Percentiles rank a stretch among this genome's conserved stretches.
Evolutionary conservation across 1,284 basidiomycete species (phyloP).

Genomic region (Trametes polyzona): DNA sequence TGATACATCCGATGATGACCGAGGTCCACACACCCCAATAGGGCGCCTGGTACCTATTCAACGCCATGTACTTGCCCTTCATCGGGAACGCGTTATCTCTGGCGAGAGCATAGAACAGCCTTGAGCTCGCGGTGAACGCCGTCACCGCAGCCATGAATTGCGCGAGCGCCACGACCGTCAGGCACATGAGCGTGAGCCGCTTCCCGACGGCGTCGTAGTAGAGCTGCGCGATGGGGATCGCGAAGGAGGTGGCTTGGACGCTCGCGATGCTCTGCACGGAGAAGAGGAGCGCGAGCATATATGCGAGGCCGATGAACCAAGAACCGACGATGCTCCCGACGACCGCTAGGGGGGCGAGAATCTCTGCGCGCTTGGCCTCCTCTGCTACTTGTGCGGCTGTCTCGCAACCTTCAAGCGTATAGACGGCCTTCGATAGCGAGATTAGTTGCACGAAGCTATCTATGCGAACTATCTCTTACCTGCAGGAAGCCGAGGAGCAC

Average conservation of each 20-base stretch:
- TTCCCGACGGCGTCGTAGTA: slow-evolving; percentile 59
- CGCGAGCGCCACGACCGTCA: slow-evolving; percentile 52
- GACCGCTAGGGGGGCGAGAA: slow-evolving; percentile 60
- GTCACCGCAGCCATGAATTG: slow-evolving; percentile 63
- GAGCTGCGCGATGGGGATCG: slow-evolving; percentile 62
- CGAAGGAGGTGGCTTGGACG: slow-evolving; percentile 53
- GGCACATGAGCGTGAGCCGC: slow-evolving; percentile 53
- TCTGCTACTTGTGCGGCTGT: slow-evolving; percentile 67
- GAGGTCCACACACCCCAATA: slow-evolving; percentile 60
- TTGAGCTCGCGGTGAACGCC: slow-evolving; percentile 62
- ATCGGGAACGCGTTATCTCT: slow-evolving; percentile 50
- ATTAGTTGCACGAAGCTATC: not conserved
- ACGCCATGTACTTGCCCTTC: slow-evolving; percentile 21
- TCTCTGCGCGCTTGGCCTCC: slow-evolving; percentile 58
- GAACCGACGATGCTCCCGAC: slow-evolving; percentile 61
- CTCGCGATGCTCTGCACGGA: slow-evolving; percentile 55
- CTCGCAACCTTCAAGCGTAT: slow-evolving; percentile 66
- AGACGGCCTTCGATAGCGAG: slow-evolving; percentile 48
- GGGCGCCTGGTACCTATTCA: slow-evolving; percentile 59
- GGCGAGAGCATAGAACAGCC: slow-evolving; percentile 60
- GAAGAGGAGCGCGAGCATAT: slow-evolving; percentile 64
- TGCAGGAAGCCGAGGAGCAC: slow-evolving; percentile 64
- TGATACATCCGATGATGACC: slow-evolving; percentile 55
- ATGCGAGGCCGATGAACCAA: slow-evolving; percentile 61
- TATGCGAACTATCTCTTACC: slow-evolving; percentile 29